phyloP scores from a whole-genome alignment of 805 yeast genomes.

The Henningerozyma blattae region DNA sequence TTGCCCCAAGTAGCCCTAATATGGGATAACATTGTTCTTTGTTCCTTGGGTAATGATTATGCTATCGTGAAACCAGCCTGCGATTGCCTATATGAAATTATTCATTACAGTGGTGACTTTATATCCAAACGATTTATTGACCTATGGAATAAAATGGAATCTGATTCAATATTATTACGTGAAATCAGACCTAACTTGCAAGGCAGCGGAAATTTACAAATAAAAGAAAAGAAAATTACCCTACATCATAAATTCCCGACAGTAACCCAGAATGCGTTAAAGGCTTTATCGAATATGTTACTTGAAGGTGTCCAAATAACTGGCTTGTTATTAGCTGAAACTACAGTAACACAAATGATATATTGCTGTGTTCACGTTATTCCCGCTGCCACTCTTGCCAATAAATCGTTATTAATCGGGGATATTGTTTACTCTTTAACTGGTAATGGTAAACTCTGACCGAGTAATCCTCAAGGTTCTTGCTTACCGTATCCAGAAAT shows the following conservation, averaged over 20 bases:
- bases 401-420: constrained; percentile 12
- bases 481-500: too few relatives aligned
- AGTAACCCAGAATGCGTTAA: constrained; percentile 11
- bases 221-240: background rate
- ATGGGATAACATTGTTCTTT: constrained; percentile 18
- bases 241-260: constrained; percentile 12
- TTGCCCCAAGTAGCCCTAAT: constrained; percentile 22
- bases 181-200: constrained; percentile 2
- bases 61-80: constrained; percentile 15
- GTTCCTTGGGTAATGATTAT: constrained; percentile 11
- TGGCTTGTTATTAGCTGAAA: constrained; percentile 14
- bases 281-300: constrained; percentile 11
- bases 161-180: constrained; percentile 8
- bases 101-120: constrained; percentile 16
- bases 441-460: too few relatives aligned
- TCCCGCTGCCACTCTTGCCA: constrained; percentile 9
- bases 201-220: background rate
- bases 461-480: too few relatives aligned
- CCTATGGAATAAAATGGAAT: constrained; percentile 14
- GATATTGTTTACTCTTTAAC: constrained; percentile 19
- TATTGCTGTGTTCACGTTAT: constrained; percentile 13
- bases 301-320: constrained; percentile 17
- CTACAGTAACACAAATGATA: constrained; percentile 13
- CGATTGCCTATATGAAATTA: constrained; percentile 11
- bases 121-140: constrained; percentile 19